Base-by-base conservation (phyloP, 1,284 basidiomycete genomes). In the Peniophora sp. region DNA sequence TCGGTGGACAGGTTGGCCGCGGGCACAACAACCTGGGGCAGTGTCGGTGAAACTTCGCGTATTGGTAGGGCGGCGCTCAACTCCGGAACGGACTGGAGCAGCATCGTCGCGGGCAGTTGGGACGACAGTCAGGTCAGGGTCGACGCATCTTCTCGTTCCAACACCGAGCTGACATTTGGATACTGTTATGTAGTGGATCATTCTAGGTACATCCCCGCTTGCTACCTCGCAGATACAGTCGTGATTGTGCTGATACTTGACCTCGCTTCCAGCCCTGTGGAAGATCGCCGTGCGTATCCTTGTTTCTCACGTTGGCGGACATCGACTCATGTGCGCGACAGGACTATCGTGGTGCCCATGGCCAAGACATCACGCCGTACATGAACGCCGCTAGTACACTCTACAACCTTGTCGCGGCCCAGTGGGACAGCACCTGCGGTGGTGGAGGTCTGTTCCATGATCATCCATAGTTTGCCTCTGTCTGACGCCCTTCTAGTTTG, bases 61-160 rank as follows among this genome's bases (percentile, higher is more conserved):
- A 71, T 79, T 49, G 75, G 75, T 6, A 58, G 56, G 42, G 62
- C 67, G 27, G 76, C 72, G 15, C 56, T 64, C 67, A 49, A 61
- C 63, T 42, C 53, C 9, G 55, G 53, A 36, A 71, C 69, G 14
- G 56, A 75, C 52, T 79, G 77, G 76, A 54, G 60, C 43, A 53
- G 48, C 11, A 61, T 76, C 49, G 63, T 77, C 18, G 64, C 52
- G 11, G 76, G 75, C 35, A 72, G 67, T 53, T 74, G 76, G 47
- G 76, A 78, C 53, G 75, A 79, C 52, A 72, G 76, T 20, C 70
- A 72, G 52, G 74, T 76, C 59, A 39, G 64, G 9, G 23, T 17
- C 18, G 55, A 14, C 37, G n/a, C 15, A n/a, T 41, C 15, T n/a
- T 41, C 37, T 41, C 5, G 6, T 41, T 41, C n/a, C 37, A 41